phyloP scores from a whole-genome alignment of 2,329 filamentous ascomycete genomes.

The Aspergillus awamori region DNA sequence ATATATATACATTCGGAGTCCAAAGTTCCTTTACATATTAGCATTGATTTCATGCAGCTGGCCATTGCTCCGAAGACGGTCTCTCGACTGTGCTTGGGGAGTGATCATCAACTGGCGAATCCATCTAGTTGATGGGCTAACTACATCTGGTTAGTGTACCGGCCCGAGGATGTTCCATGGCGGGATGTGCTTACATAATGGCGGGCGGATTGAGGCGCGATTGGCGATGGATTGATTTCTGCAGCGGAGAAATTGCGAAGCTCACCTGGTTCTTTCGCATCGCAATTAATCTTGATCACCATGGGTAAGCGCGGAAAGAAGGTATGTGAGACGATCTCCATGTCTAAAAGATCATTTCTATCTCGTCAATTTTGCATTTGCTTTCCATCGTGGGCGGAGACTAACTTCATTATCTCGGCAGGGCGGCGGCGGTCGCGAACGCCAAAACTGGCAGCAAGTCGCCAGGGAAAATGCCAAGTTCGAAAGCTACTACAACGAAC shows the following conservation, averaged over 20 bases:
- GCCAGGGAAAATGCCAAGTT: conserved; percentile 81
- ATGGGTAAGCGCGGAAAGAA: conserved; percentile 12
- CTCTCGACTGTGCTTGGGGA: too few species aligned
- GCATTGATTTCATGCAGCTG: too few species aligned
- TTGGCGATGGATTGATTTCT: conserved; percentile 9
- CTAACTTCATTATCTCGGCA: conserved; percentile 40
- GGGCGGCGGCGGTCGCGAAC: conserved; percentile 47
- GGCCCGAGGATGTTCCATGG: neutral
- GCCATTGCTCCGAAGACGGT: too few species aligned
- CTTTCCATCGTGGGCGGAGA: neutral
- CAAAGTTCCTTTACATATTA: too few species aligned
- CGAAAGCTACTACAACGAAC: conserved; percentile 81
- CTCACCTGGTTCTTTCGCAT: neutral
- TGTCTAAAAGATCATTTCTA: too few species aligned
- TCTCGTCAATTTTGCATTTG: neutral
- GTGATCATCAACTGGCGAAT: neutral
- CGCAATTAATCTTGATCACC: conserved; percentile 1
- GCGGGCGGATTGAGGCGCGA: neutral
- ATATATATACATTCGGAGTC: too few species aligned
- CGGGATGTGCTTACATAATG: conserved; percentile 4
- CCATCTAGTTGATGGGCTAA: neutral
- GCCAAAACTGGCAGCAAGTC: conserved; percentile 62
- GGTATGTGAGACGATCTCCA: neutral
- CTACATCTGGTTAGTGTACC: neutral
- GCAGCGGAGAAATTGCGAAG: conserved; percentile 13